Evolutionary conservation across 176 grass and related monocot species (phyloP).

Genomic region (Oropetium thomaeum): DNA sequence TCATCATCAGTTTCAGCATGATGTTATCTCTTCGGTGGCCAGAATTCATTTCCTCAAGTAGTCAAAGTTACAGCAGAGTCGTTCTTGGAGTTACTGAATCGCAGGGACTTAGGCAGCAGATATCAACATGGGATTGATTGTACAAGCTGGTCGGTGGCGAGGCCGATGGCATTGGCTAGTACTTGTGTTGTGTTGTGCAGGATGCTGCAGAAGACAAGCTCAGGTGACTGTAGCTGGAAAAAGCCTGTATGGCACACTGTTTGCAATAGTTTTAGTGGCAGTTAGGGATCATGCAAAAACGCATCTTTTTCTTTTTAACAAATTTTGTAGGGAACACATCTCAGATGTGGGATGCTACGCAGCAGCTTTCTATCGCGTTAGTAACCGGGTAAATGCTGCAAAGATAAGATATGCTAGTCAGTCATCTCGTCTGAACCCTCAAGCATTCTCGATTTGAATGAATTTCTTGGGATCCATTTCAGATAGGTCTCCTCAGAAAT

Average conservation of each 20-base stretch:
- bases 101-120: background rate
- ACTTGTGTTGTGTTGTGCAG: conserved; percentile 18
- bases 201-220: conserved; percentile 1
- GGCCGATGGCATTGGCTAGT: background rate
- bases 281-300: conserved; percentile 19
- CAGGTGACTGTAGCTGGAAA: conserved; percentile 24
- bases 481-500: too few relatives aligned
- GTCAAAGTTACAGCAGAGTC: background rate
- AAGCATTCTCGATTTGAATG: too few relatives aligned
- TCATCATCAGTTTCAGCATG: background rate
- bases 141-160: conserved; percentile 7
- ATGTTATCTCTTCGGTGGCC: background rate
- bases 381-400: background rate
- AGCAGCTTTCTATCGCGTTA: background rate
- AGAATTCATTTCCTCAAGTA: background rate
- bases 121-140: background rate
- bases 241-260: conserved; percentile 10
- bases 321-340: background rate
- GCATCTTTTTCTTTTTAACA: background rate
- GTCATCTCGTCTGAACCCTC: background rate
- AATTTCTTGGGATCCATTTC: too few relatives aligned
- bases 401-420: background rate
- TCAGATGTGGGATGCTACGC: conserved; percentile 3
- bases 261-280: conserved; percentile 29
- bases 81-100: background rate